Conservation (phyloP, 371 early-diverging fungal genomes). For the Massospora cicadina region DNA sequence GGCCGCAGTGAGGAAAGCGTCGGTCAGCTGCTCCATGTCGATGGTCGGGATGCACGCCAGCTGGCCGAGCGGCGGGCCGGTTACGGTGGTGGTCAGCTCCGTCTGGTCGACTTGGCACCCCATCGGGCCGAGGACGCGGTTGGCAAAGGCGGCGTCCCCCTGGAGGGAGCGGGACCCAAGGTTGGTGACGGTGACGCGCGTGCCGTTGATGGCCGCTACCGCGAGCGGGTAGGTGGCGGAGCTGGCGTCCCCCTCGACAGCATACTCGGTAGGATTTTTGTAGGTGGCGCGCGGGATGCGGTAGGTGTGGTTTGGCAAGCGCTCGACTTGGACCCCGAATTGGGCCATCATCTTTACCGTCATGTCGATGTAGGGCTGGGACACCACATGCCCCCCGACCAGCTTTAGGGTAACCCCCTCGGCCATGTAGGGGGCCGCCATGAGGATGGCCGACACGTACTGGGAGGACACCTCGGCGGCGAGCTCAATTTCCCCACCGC, state of each 20-base stretch:
- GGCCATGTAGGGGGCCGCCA: constrained; percentile 86
- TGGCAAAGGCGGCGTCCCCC: constrained; percentile 82
- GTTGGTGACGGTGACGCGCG: constrained; percentile 70
- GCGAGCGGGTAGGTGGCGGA: constrained; percentile 96
- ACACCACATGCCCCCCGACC: constrained; percentile 85
- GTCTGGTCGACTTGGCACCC: constrained; percentile 62
- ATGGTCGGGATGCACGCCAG: constrained; percentile 58
- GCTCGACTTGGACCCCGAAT: constrained; percentile 71
- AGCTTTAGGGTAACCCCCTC: constrained; percentile 63
- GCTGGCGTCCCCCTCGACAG: constrained; percentile 78
- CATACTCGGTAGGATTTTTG: constrained; percentile 41
- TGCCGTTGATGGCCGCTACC: constrained; percentile 90
- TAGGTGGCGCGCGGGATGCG: constrained; percentile 58
- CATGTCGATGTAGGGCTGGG: constrained; percentile 96
- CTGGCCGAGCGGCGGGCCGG: constrained; percentile 60
- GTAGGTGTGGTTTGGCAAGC: constrained; percentile 60
- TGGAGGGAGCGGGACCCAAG: constrained; percentile 80
- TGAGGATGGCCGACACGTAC: constrained; percentile 89
- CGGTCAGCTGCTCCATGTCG: constrained; percentile 97
- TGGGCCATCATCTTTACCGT: constrained; percentile 92
- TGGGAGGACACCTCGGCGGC: constrained; percentile 90
- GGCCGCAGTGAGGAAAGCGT: constrained; percentile 91
- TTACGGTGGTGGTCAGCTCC: constrained; percentile 67
- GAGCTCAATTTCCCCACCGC: constrained; percentile 75
- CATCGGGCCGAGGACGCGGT: constrained; percentile 83